Evolutionary conservation across 495 filamentous ascomycete species (phyloP).

Genomic region (Glonium stellatum): DNA sequence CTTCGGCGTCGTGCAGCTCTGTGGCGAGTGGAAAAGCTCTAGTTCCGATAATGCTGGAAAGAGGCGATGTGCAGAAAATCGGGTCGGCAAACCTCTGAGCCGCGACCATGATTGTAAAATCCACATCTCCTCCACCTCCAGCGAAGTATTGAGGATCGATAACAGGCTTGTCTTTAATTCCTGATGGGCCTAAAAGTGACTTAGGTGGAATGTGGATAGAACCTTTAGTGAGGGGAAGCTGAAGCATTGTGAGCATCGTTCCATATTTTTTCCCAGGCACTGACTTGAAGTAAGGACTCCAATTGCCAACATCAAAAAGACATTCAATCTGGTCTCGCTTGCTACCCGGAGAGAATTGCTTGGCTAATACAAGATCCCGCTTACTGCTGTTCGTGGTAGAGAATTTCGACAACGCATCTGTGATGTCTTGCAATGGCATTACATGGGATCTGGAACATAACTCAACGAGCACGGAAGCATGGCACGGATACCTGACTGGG

Average conservation of each 20-base stretch:
- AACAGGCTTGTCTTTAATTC: slow-evolving; percentile 29
- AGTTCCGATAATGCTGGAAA: slow-evolving; percentile 36
- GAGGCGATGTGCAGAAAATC: slow-evolving; percentile 40
- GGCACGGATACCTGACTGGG: slow-evolving; percentile 36
- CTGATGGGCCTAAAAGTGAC: slow-evolving; percentile 18
- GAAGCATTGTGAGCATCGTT: slow-evolving; percentile 48
- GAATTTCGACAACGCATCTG: not conserved
- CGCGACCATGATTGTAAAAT: slow-evolving; percentile 40
- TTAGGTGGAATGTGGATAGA: slow-evolving; percentile 15
- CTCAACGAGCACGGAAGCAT: slow-evolving; percentile 39
- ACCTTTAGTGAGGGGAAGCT: slow-evolving; percentile 28
- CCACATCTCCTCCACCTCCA: slow-evolving; percentile 36
- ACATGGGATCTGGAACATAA: slow-evolving; percentile 41
- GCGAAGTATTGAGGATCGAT: slow-evolving; percentile 45
- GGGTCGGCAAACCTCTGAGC: slow-evolving; percentile 40
- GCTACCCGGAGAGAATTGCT: slow-evolving; percentile 32
- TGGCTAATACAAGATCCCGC: slow-evolving; percentile 26
- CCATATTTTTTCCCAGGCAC: slow-evolving; percentile 44
- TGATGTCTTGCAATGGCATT: slow-evolving; percentile 25
- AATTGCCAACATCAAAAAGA: slow-evolving; percentile 40
- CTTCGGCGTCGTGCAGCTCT: slow-evolving; percentile 6
- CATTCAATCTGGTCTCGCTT: slow-evolving; percentile 44
- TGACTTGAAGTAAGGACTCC: slow-evolving; percentile 39
- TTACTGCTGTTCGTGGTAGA: not conserved
- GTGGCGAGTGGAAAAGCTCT: slow-evolving; percentile 40